phyloP scores from a whole-genome alignment of 805 yeast species.

The Teunomyces tritomae region DNA sequence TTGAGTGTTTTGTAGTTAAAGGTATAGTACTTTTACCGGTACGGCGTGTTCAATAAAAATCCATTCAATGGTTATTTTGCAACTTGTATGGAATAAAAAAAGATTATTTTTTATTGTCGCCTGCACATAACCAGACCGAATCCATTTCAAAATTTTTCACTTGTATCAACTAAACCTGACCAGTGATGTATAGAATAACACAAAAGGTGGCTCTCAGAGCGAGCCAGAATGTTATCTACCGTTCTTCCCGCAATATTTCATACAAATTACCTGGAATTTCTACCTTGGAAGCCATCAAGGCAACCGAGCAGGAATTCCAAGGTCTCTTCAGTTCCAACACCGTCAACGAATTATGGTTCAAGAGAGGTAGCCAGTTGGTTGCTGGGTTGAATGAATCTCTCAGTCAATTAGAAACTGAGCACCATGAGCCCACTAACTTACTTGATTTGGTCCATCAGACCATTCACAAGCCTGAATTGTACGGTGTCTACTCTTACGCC shows the following conservation, averaged over 20 bases:
- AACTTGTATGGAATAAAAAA: not conserved
- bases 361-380: constrained; percentile 34
- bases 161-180: not conserved
- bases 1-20: not conserved
- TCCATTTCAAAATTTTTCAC: constrained; percentile 4
- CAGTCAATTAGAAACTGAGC: constrained; percentile 12
- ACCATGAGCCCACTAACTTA: constrained; percentile 11
- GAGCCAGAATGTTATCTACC: not conserved
- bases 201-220: constrained; percentile 2
- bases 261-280: constrained; percentile 34
- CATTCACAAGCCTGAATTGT: constrained; percentile 45
- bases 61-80: not conserved
- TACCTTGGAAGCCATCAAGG: constrained; percentile 27
- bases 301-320: constrained; percentile 24
- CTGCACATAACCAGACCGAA: not conserved
- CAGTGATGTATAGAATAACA: constrained; percentile 9
- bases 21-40: not conserved
- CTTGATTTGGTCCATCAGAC: constrained; percentile 36
- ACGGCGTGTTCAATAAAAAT: not conserved
- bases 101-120: not conserved
- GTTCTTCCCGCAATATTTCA: constrained; percentile 19
- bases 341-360: constrained; percentile 37
- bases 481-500: constrained; percentile 43
- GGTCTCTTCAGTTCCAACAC: constrained; percentile 36
- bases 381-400: constrained; percentile 34